phyloP scores from a whole-genome alignment of 2,329 filamentous ascomycete genomes.

The Seiridium unicorne region DNA sequence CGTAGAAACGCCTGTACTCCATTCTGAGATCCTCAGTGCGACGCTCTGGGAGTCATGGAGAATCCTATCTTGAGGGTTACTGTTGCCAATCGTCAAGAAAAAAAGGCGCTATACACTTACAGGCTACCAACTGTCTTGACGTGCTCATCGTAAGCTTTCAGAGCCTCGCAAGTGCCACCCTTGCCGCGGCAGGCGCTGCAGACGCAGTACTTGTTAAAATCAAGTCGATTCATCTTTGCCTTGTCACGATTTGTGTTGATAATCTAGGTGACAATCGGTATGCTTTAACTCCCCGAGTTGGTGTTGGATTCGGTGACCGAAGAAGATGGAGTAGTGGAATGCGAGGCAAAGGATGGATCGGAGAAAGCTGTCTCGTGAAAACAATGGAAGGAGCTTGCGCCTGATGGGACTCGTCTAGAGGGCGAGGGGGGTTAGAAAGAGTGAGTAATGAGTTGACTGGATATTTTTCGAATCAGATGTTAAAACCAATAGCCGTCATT shows the following conservation, averaged over 20 bases:
- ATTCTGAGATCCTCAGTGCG: background rate
- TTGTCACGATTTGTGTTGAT: background rate
- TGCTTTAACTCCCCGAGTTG: no score
- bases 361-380: no score
- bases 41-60: background rate
- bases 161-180: background rate
- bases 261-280: background rate
- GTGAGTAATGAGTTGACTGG: no score
- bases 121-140: background rate
- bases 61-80: background rate
- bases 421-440: no score
- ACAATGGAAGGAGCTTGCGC: no score
- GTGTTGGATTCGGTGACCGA: no score
- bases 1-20: background rate
- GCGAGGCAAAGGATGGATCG: no score
- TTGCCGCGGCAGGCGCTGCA: background rate
- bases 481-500: no score
- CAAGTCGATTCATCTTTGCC: background rate
- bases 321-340: no score
- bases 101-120: background rate
- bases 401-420: no score
- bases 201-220: constrained; percentile 5
- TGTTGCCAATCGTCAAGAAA: no score
- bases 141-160: background rate
- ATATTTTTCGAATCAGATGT: no score